phyloP scores from a whole-genome alignment of 31 red algal species.

The Bonnemaisonia californica region DNA sequence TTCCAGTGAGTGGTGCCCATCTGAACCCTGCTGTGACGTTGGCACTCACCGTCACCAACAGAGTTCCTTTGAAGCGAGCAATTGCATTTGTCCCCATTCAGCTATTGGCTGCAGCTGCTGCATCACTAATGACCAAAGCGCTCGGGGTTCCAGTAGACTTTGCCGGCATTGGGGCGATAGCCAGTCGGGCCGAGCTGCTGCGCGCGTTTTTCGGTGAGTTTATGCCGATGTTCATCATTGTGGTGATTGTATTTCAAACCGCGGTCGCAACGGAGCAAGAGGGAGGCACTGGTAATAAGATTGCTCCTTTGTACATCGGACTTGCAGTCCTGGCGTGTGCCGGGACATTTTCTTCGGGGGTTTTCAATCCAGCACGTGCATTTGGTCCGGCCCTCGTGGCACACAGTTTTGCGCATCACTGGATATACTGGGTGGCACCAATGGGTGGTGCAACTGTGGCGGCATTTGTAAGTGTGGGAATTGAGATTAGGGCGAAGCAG shows the following conservation, averaged over 20 bases:
- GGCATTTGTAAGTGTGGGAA: conserved; percentile 50
- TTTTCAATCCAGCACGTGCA: conserved; percentile 69
- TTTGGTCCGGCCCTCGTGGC: conserved; percentile 61
- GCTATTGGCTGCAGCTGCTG: conserved; percentile 44
- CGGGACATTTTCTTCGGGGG: conserved; percentile 30
- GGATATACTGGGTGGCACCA: conserved; percentile 67
- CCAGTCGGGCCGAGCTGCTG: conserved; percentile 5
- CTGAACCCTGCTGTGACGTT: conserved; percentile 70
- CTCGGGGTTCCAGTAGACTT: conserved; percentile 38
- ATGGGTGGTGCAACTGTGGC: conserved; percentile 45
- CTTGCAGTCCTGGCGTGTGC: conserved; percentile 59
- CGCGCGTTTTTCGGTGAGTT: conserved; percentile 64
- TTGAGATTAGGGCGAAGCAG: conserved; percentile 2
- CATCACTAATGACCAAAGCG: conserved; percentile 30
- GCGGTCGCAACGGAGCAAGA: conserved; percentile 65
- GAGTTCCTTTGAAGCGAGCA: conserved; percentile 42
- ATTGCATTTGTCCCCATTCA: conserved; percentile 52
- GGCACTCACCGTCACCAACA: conserved; percentile 42
- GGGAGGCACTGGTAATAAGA: conserved; percentile 54
- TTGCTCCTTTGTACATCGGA: conserved; percentile 71
- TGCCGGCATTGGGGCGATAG: conserved; percentile 28
- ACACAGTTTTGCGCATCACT: conserved; percentile 31
- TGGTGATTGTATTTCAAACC: conserved; percentile 54
- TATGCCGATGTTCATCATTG: conserved; percentile 76
- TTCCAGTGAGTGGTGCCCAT: conserved; percentile 68